phyloP scores from a whole-genome alignment of 192 early-diverging fungal genomes.

The Entomortierella parvispora region DNA sequence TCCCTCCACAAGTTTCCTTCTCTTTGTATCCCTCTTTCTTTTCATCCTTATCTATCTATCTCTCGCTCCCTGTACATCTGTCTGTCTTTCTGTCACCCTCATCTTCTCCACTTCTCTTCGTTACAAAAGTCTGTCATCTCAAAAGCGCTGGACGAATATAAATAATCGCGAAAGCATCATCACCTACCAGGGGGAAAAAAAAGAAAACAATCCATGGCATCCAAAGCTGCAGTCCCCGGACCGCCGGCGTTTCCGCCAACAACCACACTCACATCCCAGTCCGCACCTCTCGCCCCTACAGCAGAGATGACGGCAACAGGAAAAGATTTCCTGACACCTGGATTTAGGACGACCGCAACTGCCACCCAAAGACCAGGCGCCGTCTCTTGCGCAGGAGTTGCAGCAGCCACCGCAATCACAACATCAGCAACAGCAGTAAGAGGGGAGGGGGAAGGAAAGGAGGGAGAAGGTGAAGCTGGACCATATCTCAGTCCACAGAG shows the following conservation, averaged over 20 bases:
- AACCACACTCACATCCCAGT: background rate
- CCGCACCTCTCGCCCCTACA: background rate
- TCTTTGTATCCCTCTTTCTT: constrained; percentile 3
- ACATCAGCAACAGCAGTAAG: background rate
- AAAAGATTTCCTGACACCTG: no score
- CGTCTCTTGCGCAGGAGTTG: background rate
- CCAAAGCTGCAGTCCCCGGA: no score
- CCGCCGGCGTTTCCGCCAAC: background rate
- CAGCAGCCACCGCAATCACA: background rate
- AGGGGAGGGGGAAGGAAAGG: background rate
- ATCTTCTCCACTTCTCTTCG: background rate
- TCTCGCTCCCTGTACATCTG: background rate
- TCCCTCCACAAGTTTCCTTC: background rate
- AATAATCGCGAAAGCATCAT: no score
- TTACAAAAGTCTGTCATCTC: background rate
- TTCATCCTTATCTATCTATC: background rate
- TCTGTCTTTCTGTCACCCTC: background rate
- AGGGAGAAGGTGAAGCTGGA: background rate
- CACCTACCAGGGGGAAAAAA: no score
- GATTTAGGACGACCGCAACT: background rate
- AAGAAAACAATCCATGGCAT: no score
- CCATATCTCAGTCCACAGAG: background rate
- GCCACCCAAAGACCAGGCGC: background rate
- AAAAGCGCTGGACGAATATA: no score
- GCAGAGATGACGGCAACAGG: background rate